Conservation (phyloP, 192 early-diverging fungal species). For the Coemansia sp. region DNA sequence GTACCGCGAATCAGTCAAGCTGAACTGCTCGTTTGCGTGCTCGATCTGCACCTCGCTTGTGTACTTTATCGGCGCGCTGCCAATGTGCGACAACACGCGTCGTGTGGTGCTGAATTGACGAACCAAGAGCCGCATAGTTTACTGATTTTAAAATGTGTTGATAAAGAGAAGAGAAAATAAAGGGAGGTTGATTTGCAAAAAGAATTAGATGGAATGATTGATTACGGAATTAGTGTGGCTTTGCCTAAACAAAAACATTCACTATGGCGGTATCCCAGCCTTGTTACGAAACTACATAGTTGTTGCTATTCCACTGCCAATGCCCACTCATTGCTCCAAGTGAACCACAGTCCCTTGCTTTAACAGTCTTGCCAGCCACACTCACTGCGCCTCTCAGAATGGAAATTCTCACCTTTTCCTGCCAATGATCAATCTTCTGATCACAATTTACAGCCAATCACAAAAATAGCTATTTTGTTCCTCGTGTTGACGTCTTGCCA, state of each 20-base stretch:
- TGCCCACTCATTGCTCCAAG: too few relatives aligned
- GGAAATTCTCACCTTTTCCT: too few relatives aligned
- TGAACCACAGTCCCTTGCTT: too few relatives aligned
- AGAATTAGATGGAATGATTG: too few relatives aligned
- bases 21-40: slow-evolving; percentile 64
- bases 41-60: slow-evolving; percentile 72
- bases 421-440: not conserved
- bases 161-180: not conserved
- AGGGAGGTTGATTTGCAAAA: not conserved
- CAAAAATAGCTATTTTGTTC: not conserved
- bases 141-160: not conserved
- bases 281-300: too few relatives aligned
- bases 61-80: slow-evolving; percentile 72
- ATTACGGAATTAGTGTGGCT: not conserved
- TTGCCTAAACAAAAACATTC: not conserved
- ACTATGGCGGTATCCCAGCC: not conserved
- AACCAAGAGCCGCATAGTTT: not conserved
- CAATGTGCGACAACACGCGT: slow-evolving; percentile 70
- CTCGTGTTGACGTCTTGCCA: not conserved
- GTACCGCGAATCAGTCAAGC: slow-evolving; percentile 60
- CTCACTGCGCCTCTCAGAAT: too few relatives aligned
- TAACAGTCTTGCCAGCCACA: too few relatives aligned
- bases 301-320: too few relatives aligned
- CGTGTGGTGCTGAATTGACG: slow-evolving; percentile 26
- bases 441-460: not conserved